These are phyloP conservation scores for Phytophthora sojae DNA, from an alignment of 352 stramenopile genomes.

Conservation along the genomic window DNA sequence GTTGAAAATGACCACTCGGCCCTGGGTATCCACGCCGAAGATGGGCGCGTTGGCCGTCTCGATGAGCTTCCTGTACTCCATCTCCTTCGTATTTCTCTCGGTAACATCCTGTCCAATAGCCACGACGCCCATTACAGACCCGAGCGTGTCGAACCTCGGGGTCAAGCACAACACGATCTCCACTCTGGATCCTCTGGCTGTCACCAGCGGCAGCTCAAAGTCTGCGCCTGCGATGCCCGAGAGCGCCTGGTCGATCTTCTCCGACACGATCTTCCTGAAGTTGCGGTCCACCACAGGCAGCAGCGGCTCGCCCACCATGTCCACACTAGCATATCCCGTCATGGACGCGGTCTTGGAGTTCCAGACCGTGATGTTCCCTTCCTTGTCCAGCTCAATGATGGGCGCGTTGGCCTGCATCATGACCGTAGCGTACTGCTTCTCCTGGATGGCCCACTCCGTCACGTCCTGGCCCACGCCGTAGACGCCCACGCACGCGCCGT, in stretches of 20 bases:
- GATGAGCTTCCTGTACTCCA: slow-evolving; percentile 80
- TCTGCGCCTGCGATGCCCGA: slow-evolving; percentile 52
- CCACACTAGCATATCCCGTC: slow-evolving; percentile 54
- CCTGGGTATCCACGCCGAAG: slow-evolving; percentile 74
- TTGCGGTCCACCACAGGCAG: slow-evolving; percentile 53
- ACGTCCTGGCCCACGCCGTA: slow-evolving; percentile 67
- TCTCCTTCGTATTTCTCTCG: slow-evolving; percentile 73
- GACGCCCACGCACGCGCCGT: slow-evolving; percentile 53
- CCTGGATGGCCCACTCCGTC: slow-evolving; percentile 57
- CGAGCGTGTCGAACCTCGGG: slow-evolving; percentile 51
- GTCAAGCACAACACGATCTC: slow-evolving; percentile 66
- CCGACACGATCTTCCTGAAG: slow-evolving; percentile 52
- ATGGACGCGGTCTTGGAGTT: slow-evolving; percentile 63
- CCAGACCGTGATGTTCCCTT: slow-evolving; percentile 74
- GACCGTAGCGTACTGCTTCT: slow-evolving; percentile 66
- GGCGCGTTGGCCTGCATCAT: slow-evolving; percentile 81
- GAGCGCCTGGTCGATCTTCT: slow-evolving; percentile 62
- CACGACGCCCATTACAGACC: slow-evolving; percentile 52
- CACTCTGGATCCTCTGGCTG: slow-evolving; percentile 50
- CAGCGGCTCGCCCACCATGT: slow-evolving; percentile 60
- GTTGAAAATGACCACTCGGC: slow-evolving; percentile 80
- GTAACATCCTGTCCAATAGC: slow-evolving; percentile 71
- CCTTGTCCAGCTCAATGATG: slow-evolving; percentile 81
- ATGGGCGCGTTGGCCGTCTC: slow-evolving; percentile 91
- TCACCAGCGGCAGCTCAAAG: slow-evolving; percentile 63